A percentile compares a stretch with the other conserved stretches of the same genome.
These are phyloP conservation scores for Triticum aestivum DNA, from an alignment of 176 grass and related monocot species.

Conservation along the genomic window DNA sequence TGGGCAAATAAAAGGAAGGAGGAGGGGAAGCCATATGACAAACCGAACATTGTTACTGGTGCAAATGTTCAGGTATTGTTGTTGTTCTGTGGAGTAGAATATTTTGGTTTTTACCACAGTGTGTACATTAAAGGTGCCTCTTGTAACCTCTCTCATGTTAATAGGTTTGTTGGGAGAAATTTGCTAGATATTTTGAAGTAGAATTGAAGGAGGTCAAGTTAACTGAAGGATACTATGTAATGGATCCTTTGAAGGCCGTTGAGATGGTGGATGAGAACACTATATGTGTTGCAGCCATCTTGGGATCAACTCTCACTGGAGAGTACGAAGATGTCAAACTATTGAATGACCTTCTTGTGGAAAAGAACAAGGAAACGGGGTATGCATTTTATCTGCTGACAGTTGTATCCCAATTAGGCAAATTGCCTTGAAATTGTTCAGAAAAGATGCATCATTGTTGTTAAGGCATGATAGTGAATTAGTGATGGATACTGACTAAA, in stretches of 20 bases:
- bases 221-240: conserved; percentile 60
- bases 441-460: neutral
- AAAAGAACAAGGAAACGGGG: conserved; percentile 77
- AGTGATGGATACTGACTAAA: neutral
- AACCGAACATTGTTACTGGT: conserved; percentile 75
- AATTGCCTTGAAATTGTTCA: neutral
- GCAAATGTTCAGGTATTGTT: conserved; percentile 73
- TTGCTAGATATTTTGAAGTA: conserved; percentile 74
- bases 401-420: neutral
- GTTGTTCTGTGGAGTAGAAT: neutral
- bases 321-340: conserved; percentile 72
- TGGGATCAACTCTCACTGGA: conserved; percentile 69
- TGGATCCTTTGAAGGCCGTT: conserved; percentile 68
- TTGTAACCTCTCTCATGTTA: neutral
- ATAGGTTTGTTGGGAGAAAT: conserved; percentile 80
- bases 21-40: conserved; percentile 59
- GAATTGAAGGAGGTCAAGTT: conserved; percentile 77
- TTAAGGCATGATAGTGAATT: neutral
- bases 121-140: neutral
- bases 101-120: neutral
- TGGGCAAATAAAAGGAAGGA: conserved; percentile 69
- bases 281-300: conserved; percentile 68
- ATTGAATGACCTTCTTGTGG: conserved; percentile 49
- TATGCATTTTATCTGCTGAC: conserved; percentile 6
- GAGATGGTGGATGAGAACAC: conserved; percentile 76